Percentiles rank a stretch among this genome's conserved stretches.
phyloP scores from a whole-genome alignment of 73 alveolate genomes.

The Diophrys appendiculata region DNA sequence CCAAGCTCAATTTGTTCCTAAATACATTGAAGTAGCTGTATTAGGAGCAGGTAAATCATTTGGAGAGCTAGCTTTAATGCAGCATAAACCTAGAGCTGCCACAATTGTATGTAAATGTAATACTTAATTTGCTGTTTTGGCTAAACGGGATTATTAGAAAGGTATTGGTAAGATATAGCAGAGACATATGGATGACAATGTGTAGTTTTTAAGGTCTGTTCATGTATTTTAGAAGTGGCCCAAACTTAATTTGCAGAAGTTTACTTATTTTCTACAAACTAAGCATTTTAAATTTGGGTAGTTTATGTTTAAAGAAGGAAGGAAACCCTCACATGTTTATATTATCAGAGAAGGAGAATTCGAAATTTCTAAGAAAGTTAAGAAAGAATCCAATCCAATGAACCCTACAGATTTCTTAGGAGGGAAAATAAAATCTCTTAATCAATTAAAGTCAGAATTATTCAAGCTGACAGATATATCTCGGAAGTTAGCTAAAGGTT shows the following conservation, averaged over 20 bases:
- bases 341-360: slow-evolving; percentile 48
- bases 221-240: no score
- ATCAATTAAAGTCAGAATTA: no score
- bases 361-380: slow-evolving; percentile 26
- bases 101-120: slow-evolving; percentile 14
- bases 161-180: slow-evolving; percentile 15
- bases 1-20: slow-evolving; percentile 8
- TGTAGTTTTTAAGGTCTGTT: slow-evolving; percentile 23
- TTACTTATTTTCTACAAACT: no score
- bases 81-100: slow-evolving; percentile 15
- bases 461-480: no score
- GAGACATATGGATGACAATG: slow-evolving; percentile 25
- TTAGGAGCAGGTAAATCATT: slow-evolving; percentile 25
- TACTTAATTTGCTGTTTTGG: slow-evolving; percentile 1
- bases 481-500: no score
- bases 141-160: neutral
- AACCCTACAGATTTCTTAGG: no score
- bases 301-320: no score
- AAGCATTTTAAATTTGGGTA: no score
- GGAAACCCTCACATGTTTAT: no score
- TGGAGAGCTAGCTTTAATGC: slow-evolving; percentile 29
- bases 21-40: slow-evolving; percentile 14
- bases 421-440: no score
- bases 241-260: no score
- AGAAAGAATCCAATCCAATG: no score